Percentiles rank a stretch among this genome's conserved stretches.
phyloP scores from a whole-genome alignment of 139 green algal species.

The Micractinium conductrix region DNA sequence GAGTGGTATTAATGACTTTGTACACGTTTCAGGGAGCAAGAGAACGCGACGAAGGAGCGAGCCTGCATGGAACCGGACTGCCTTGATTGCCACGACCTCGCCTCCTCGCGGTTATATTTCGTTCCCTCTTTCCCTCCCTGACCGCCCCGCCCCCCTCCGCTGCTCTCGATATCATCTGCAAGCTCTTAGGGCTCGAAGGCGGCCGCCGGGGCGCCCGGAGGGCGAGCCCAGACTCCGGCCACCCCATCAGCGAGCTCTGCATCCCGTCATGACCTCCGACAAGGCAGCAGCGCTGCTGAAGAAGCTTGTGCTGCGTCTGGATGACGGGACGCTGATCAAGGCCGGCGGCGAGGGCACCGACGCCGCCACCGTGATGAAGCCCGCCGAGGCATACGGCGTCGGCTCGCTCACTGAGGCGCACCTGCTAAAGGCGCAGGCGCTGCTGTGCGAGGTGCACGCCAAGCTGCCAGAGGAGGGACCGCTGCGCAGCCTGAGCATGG shows the following conservation, averaged over 20 bases:
- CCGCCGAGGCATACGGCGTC: constrained; percentile 37
- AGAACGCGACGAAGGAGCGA: no score
- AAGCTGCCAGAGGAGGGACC: constrained; percentile 50
- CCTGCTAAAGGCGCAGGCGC: constrained; percentile 37
- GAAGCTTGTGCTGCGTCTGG: constrained; percentile 48
- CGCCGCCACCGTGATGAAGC: constrained; percentile 30
- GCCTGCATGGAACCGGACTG: no score
- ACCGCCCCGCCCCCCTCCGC: neutral
- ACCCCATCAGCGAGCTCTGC: no score
- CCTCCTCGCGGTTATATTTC: no score
- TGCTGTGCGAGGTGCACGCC: constrained; percentile 54
- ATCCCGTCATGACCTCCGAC: neutral
- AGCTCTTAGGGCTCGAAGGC: neutral
- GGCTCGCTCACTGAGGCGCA: constrained; percentile 47
- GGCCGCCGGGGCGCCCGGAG: no score
- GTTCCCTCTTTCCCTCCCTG: neutral
- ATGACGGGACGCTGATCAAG: constrained; percentile 55
- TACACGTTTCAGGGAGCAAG: no score
- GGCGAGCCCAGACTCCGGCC: no score
- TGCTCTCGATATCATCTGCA: neutral
- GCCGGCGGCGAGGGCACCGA: neutral
- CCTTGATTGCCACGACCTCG: no score
- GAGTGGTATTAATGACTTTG: no score
- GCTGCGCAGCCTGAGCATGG: constrained; percentile 50
- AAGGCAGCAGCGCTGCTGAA: neutral